These are phyloP conservation scores for Colletotrichum echinochloae DNA, from an alignment of 2,329 filamentous ascomycete species.

Conservation along the genomic window DNA sequence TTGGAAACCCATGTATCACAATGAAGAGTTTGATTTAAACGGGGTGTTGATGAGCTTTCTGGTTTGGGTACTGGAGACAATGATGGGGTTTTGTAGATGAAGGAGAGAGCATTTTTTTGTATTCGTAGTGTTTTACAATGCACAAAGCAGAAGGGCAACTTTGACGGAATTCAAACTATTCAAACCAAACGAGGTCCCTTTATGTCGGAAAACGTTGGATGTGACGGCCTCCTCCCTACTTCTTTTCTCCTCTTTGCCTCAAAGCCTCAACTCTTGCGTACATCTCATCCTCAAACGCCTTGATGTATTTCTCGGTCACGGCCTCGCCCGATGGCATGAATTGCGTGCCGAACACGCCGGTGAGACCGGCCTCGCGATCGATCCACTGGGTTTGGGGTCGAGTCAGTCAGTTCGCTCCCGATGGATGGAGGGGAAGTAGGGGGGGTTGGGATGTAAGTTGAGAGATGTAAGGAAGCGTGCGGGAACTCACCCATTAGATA, in stretches of 20 bases:
- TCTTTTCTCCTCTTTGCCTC: neutral
- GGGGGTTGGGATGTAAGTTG: too few species aligned
- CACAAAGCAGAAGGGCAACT: conserved; percentile 12
- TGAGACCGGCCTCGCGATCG: conserved; percentile 52
- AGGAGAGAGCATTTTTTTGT: conserved; percentile 12
- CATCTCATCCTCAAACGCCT: conserved; percentile 53
- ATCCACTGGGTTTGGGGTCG: conserved; percentile 45
- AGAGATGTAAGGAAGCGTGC: too few species aligned
- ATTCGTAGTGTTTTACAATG: conserved; percentile 20
- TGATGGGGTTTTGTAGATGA: conserved; percentile 10
- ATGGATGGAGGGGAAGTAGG: neutral
- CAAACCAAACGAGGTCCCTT: neutral
- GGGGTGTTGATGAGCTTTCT: conserved; percentile 7
- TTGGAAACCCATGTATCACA: conserved; percentile 13
- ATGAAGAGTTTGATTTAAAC: conserved; percentile 1
- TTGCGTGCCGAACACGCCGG: conserved; percentile 56
- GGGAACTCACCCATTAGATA: conserved; percentile 54
- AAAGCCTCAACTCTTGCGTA: conserved; percentile 47
- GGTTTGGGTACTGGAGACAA: neutral
- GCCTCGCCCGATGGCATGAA: conserved; percentile 55
- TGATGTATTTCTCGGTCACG: conserved; percentile 49
- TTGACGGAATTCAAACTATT: conserved; percentile 1
- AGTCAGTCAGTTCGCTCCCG: neutral
- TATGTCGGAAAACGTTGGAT: too few species aligned
- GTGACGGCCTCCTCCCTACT: neutral